A percentile compares a stretch with the other conserved stretches of the same genome.
Conservation (phyloP, 306 rosid genomes). For the Spatholobus suberectus region DNA sequence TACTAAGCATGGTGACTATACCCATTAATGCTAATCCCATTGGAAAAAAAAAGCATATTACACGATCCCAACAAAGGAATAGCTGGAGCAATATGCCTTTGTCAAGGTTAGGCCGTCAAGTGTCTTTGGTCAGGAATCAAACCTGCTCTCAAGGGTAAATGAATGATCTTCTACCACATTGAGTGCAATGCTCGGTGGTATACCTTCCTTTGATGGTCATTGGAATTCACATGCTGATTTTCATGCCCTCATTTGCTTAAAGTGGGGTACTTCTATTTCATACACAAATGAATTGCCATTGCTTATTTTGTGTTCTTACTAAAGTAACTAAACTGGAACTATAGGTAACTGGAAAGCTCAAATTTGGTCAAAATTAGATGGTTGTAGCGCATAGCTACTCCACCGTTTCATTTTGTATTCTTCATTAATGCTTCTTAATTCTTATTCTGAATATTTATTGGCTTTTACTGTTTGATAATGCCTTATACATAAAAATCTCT, state of each 20-base stretch:
- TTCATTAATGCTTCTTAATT: not conserved
- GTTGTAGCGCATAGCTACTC: not conserved
- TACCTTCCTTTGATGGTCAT: conserved; percentile 6
- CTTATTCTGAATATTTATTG: not conserved
- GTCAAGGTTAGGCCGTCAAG: not conserved
- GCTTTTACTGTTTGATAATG: not conserved
- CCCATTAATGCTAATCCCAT: conserved; percentile 12
- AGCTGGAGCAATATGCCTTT: conserved; percentile 16
- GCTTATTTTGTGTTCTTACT: not conserved
- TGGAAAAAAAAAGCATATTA: not conserved
- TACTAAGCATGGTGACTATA: not conserved
- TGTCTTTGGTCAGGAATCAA: conserved; percentile 23
- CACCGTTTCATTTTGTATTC: not conserved
- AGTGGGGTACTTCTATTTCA: not conserved
- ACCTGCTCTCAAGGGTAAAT: conserved; percentile 9
- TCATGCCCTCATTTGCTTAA: conserved; percentile 15
- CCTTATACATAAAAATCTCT: not conserved
- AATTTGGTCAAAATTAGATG: not conserved
- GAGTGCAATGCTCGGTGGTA: not conserved
- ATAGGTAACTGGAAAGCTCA: conserved; percentile 1
- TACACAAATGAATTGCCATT: not conserved
- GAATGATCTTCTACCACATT: not conserved
- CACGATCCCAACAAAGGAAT: conserved; percentile 20
- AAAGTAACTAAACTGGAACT: not conserved
- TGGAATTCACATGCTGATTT: not conserved